Evolutionary conservation across 108 stramenopile species (phyloP), one percentile per base, ranked within the genome.

Genomic region (Discostella pseudostelligera): DNA sequence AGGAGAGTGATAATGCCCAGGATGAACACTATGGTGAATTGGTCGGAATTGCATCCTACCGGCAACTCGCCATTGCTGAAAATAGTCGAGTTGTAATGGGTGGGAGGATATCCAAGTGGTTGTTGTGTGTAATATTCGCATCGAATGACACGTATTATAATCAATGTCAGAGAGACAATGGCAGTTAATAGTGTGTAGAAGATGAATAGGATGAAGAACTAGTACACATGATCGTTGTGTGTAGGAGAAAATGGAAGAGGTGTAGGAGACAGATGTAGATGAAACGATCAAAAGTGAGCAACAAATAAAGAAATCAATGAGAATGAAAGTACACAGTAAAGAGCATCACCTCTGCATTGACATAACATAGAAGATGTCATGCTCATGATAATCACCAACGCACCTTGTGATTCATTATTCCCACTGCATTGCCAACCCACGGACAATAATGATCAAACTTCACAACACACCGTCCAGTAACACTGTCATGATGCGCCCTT

Each of bases 341-440:
- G n/a, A n/a, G n/a, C n/a, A n/a, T n/a, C n/a, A n/a, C n/a, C 26
- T 4, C 53, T 11, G 20, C 8, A 24, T 11, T n/a, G 16, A 36
- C 55, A 14, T 0, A 46, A 17, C 0, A 24, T 4, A 24, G 12
- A 39, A 37, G 10, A n/a, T n/a, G n/a, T n/a, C n/a, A n/a, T 17
- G 44, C 0, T 4, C 24, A 11, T 50, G 2, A 9, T 13, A 4
- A n/a, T 13, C 4, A 39, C 21, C 3, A 11, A 39, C 67, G 28
- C 50, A 65, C 72, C 72, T 93, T 93, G 68, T 93, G 92, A 69
- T 93, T 93, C 64, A 85, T 58, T 3, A 93, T 88, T 54, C 97
- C 99, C n/a, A 98, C 84, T 48, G 96, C 95, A 76, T 98, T 97
- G 64, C 96, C 94, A 10, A 97, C 91, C 97, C 97, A 98, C 0